Base-by-base conservation (phyloP, 2,329 filamentous ascomycete species). In the Sclerotinia borealis region DNA sequence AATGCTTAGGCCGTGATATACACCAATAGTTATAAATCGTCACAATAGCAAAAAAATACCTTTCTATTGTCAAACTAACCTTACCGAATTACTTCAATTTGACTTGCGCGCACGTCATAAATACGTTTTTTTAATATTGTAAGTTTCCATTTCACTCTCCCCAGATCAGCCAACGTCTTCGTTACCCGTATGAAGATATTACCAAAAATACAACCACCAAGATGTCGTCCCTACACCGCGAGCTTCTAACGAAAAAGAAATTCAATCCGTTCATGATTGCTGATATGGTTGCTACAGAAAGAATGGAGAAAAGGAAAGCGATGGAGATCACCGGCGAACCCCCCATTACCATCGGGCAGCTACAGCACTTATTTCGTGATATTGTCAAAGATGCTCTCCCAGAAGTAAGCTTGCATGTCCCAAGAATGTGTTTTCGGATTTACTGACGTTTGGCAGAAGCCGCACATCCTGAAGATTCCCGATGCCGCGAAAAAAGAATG, bases 1-100 rank as follows among this genome's bases (percentile, higher is more conserved):
- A 65, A 72, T 71, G 70, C 64, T 52, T 59, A 64, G 64, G 63
- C 67, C 67, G 64, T 72, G 67, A 71, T 60, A 63, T 52, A 36
- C 56, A 64, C 56, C 65, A 56, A 68, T 61, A 66, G 62, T 63
- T 61, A 48, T 48, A 5, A 54, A 61, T 39, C 34, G 60, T 54
- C 49, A 59, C 59, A 63, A 37, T 58, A 64, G 27, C 50, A 25
- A 31, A 39, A 36, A 36, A 47, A 56, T 37, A 19, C 10, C 27
- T 17, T 27, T 62, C 50, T 45, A 55, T 63, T 55, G 31, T 54
- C 31, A 43, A 37, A 25, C n/a, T 19, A 29, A 29, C 41, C 13
- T 7, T 37, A 17, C 39, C 11, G 31, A 31, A 39, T 31, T 31
- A 8, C 60, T 47, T 58, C 60, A 48, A 25, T 3, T 48, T n/a